Conservation (phyloP, 2,329 filamentous ascomycete species). For the Rosellinia necatrix region DNA sequence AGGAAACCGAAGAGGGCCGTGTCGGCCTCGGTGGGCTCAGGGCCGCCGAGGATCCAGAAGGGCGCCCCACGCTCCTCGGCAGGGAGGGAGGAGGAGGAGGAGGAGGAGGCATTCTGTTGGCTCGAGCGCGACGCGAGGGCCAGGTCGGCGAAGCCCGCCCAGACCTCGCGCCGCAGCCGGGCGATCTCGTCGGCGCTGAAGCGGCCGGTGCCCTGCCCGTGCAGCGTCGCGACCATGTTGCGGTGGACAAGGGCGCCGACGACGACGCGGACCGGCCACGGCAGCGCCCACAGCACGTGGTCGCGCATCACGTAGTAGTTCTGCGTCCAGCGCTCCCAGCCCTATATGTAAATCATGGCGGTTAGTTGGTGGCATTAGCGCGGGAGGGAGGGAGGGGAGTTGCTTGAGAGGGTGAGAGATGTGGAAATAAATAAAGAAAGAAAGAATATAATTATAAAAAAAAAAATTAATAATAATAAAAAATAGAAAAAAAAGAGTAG, state of each 20-base stretch:
- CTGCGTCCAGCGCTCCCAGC: conserved; percentile 60
- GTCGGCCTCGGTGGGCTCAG: conserved; percentile 61
- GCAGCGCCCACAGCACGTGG: conserved; percentile 52
- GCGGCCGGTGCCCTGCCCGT: conserved; percentile 61
- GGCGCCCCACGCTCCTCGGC: conserved; percentile 37
- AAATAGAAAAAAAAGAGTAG: neutral
- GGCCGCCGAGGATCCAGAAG: conserved; percentile 63
- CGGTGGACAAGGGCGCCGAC: conserved; percentile 57
- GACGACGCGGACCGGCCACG: conserved; percentile 56
- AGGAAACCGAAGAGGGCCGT: conserved; percentile 62
- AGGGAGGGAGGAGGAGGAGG: too few species aligned
- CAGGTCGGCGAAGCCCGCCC: conserved; percentile 55
- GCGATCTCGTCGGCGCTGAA: conserved; percentile 55
- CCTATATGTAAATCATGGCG: too few species aligned
- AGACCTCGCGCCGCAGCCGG: conserved; percentile 54
- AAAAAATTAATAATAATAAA: neutral
- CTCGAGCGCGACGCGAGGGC: conserved; percentile 46
- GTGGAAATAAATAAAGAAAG: too few species aligned
- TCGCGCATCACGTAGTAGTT: conserved; percentile 65
- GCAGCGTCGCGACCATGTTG: conserved; percentile 47
- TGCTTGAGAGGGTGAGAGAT: too few species aligned
- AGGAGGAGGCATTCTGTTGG: too few species aligned
- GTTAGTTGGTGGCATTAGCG: neutral
- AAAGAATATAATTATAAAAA: neutral
- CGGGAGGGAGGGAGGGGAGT: neutral